Percentiles rank a stretch among this genome's conserved stretches.
phyloP scores from a whole-genome alignment of 495 filamentous ascomycete species.

The Penicillium atrosanguineum region DNA sequence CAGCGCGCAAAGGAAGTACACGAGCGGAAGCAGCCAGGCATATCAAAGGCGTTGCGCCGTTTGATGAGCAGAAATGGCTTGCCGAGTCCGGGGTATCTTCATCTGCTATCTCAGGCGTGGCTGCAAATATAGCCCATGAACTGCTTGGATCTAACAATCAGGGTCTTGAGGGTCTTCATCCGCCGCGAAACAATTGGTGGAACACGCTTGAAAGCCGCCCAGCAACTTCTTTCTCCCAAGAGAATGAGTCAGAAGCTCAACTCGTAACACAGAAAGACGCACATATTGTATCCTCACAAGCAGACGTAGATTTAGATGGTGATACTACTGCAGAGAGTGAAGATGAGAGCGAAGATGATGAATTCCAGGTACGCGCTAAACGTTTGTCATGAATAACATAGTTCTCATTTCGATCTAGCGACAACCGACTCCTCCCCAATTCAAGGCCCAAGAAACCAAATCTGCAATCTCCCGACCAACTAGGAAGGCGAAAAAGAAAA shows the following conservation, averaged over 20 bases:
- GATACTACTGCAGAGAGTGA: slow-evolving; percentile 25
- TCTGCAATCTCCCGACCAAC: background rate
- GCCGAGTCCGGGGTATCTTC: slow-evolving; percentile 21
- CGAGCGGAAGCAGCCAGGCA: slow-evolving; percentile 36
- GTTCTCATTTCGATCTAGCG: slow-evolving; percentile 24
- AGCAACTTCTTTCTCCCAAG: slow-evolving; percentile 1
- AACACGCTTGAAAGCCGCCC: slow-evolving; percentile 17
- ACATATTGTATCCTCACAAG: background rate
- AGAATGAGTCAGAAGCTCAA: background rate
- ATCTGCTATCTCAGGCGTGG: slow-evolving; percentile 14
- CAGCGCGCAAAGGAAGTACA: slow-evolving; percentile 30
- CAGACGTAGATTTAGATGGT: slow-evolving; percentile 12
- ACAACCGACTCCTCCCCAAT: slow-evolving; percentile 37
- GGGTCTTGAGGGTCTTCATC: slow-evolving; percentile 9
- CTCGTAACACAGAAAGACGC: background rate
- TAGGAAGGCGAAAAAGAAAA: slow-evolving; percentile 4
- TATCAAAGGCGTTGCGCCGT: slow-evolving; percentile 46
- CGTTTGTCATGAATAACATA: background rate
- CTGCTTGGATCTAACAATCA: slow-evolving; percentile 10
- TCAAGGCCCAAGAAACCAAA: slow-evolving; percentile 15
- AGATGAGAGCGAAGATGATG: slow-evolving; percentile 29
- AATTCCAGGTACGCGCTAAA: slow-evolving; percentile 36
- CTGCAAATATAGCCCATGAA: slow-evolving; percentile 27
- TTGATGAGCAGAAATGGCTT: slow-evolving; percentile 44
- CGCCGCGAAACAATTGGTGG: slow-evolving; percentile 42